phyloP scores from a whole-genome alignment of 2,329 filamentous ascomycete genomes.

The Periconia macrospinosa region DNA sequence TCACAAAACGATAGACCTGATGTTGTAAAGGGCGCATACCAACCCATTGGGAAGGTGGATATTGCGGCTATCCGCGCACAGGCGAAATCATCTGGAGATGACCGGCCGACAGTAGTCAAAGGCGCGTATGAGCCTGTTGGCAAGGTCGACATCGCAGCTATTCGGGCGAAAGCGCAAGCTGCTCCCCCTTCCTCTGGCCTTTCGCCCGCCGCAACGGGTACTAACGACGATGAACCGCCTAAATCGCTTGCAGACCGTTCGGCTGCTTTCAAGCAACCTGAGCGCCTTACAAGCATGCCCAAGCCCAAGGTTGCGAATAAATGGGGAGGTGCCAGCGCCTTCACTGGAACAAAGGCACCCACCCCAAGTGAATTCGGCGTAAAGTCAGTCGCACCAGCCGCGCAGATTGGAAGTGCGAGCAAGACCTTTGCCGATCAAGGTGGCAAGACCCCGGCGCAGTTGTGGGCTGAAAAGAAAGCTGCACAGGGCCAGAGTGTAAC shows the following conservation, averaged over 20 bases:
- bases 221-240: conserved; percentile 51
- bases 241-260: conserved; percentile 75
- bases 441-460: conserved; percentile 93
- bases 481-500: conserved; percentile 65
- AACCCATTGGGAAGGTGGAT: conserved; percentile 96
- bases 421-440: conserved; percentile 92
- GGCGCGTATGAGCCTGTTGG: conserved; percentile 93
- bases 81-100: conserved; percentile 67
- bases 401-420: conserved; percentile 77
- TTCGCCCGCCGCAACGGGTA: conserved; percentile 49
- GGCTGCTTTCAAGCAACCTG: conserved; percentile 72
- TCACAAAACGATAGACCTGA: conserved; percentile 57
- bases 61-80: conserved; percentile 84
- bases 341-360: conserved; percentile 87
- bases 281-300: conserved; percentile 81
- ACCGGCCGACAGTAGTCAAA: conserved; percentile 82
- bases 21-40: conserved; percentile 83
- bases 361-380: conserved; percentile 69
- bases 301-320: conserved; percentile 95
- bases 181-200: conserved; percentile 36
- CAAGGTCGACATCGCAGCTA: conserved; percentile 95
- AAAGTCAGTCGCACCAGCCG: conserved; percentile 61
- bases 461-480: conserved; percentile 98
- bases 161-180: conserved; percentile 75
- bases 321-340: conserved; percentile 72